Evolutionary conservation across 345 rosid genomes (phyloP).

Genomic region (Noccaea caerulescens): DNA sequence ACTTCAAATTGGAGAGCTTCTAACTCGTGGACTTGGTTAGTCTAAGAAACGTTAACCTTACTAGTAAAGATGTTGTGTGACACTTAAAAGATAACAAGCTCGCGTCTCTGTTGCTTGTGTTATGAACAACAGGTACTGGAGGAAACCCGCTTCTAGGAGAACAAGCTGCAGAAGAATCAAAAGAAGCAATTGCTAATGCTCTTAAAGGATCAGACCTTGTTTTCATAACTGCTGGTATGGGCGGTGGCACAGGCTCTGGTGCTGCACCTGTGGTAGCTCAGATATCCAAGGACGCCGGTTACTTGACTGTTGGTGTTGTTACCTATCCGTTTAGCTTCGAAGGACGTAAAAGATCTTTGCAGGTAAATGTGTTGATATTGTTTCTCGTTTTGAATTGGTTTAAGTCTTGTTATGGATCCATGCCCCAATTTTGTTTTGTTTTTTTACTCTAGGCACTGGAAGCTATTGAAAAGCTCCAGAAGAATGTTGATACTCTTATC

Average conservation of each 20-base stretch:
- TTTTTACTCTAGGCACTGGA: constrained; percentile 74
- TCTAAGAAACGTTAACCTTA: background rate
- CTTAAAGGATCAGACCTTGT: constrained; percentile 99
- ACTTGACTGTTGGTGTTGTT: constrained; percentile 96
- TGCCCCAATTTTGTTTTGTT: background rate
- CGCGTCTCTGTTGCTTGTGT: constrained; percentile 11
- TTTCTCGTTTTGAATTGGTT: constrained; percentile 11
- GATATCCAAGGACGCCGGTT: constrained; percentile 88
- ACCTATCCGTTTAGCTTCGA: constrained; percentile 99
- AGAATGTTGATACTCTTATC: constrained; percentile 93
- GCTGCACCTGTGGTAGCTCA: constrained; percentile 99
- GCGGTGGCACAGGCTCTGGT: constrained; percentile 99
- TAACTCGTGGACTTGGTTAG: constrained; percentile 96
- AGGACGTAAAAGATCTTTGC: constrained; percentile 93
- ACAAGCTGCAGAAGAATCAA: constrained; percentile 99
- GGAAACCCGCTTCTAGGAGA: constrained; percentile 96
- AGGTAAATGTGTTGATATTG: constrained; percentile 50
- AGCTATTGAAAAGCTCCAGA: constrained; percentile 92
- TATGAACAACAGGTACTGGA: constrained; percentile 71
- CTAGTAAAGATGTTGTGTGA: constrained; percentile 8
- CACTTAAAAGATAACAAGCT: constrained; percentile 32
- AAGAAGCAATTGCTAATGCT: constrained; percentile 81
- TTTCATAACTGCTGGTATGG: constrained; percentile 98
- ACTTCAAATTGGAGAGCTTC: constrained; percentile 90
- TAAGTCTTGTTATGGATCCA: constrained; percentile 2